A percentile compares a stretch with the other conserved stretches of the same genome.
phyloP scores from a whole-genome alignment of 106 monocot species.

The Agapanthus africanus region DNA sequence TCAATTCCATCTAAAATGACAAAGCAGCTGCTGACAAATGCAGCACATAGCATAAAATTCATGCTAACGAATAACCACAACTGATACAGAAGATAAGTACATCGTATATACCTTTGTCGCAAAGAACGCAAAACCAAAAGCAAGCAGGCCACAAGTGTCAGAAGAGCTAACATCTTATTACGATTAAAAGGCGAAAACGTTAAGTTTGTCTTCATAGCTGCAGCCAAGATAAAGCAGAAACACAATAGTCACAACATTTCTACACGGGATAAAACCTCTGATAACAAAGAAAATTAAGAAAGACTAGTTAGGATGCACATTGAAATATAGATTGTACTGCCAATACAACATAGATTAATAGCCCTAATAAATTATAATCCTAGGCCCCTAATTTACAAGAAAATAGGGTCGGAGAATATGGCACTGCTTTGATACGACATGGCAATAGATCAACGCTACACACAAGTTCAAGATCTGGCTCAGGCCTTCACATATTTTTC shows the following conservation, averaged over 20 bases:
- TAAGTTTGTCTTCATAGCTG: neutral
- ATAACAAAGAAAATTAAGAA: neutral
- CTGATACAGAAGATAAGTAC: too few relatives aligned
- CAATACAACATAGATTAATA: neutral
- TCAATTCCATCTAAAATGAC: neutral
- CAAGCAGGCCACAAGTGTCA: neutral
- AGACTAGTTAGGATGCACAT: neutral
- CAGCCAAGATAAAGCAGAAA: neutral
- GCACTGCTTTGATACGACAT: neutral
- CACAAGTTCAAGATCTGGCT: neutral
- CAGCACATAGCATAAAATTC: too few relatives aligned
- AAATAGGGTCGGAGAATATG: neutral
- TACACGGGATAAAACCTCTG: neutral
- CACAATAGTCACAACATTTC: neutral
- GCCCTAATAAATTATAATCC: neutral
- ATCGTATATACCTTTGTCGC: too few relatives aligned
- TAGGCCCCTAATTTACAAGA: neutral
- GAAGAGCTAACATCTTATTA: neutral
- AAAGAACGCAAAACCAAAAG: too few relatives aligned
- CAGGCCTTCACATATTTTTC: conserved; percentile 64
- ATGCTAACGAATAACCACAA: too few relatives aligned
- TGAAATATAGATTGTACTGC: neutral
- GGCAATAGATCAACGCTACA: neutral
- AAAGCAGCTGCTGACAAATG: too few relatives aligned
- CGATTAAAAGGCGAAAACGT: neutral